phyloP scores from a whole-genome alignment of 1,284 basidiomycete genomes.

The Ustilago bromivora region DNA sequence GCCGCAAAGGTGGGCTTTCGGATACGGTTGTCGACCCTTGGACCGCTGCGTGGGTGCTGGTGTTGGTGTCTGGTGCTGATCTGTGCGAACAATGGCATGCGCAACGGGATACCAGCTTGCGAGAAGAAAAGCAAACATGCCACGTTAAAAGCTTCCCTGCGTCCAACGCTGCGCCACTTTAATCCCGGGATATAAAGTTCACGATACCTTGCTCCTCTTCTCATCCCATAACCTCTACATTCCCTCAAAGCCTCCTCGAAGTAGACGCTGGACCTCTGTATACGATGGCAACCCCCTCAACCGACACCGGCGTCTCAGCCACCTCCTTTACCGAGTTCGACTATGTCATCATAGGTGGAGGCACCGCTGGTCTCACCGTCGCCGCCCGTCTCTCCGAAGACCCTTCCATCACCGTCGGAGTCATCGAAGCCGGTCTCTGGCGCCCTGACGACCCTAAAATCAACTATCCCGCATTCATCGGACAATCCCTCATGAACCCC shows the following conservation, averaged over 20 bases:
- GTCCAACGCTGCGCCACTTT: background rate
- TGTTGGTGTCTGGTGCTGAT: background rate
- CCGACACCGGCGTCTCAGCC: constrained; percentile 50
- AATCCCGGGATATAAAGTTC: background rate
- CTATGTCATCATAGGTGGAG: constrained; percentile 56
- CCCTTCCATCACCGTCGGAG: constrained; percentile 50
- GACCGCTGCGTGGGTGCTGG: too few species aligned
- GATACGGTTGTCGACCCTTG: background rate
- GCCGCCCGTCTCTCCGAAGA: constrained; percentile 56
- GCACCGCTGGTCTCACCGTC: constrained; percentile 57
- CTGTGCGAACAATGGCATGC: background rate
- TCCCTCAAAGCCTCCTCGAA: background rate
- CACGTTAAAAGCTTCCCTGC: constrained; percentile 1
- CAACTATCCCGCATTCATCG: constrained; percentile 55
- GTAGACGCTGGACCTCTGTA: background rate
- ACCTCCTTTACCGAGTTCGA: constrained; percentile 55
- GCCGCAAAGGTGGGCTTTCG: background rate
- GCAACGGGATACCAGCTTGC: too few species aligned
- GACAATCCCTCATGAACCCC: constrained; percentile 54
- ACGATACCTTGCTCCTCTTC: background rate
- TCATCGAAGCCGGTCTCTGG: constrained; percentile 60
- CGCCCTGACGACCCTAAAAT: constrained; percentile 54
- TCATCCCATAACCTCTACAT: background rate
- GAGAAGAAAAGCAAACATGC: background rate
- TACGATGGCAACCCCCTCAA: constrained; percentile 26